phyloP scores from a whole-genome alignment of 169 alveolate species.

The Cryptosporidium felis region DNA sequence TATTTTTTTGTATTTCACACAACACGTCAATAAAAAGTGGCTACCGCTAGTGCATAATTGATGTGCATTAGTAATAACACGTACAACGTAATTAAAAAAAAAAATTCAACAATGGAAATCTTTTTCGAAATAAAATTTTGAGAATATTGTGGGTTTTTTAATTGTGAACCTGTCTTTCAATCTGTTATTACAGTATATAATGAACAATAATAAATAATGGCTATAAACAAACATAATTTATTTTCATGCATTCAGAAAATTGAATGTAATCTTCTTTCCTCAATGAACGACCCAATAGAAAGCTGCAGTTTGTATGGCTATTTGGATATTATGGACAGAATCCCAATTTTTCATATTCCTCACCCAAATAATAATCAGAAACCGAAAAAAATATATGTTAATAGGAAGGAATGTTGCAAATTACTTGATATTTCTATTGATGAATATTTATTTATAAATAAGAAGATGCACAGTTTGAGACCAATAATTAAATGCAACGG shows the following conservation, averaged over 20 bases:
- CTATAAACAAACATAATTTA: background rate
- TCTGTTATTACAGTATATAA: background rate
- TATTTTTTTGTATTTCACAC: no score
- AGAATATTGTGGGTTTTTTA: background rate
- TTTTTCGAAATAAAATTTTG: no score
- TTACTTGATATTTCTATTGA: constrained; percentile 36
- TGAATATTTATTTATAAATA: constrained; percentile 41
- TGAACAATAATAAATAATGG: background rate
- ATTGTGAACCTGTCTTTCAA: no score
- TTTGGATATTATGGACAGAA: constrained; percentile 6
- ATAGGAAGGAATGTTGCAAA: constrained; percentile 34
- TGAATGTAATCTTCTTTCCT: background rate
- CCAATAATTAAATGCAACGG: constrained; percentile 42
- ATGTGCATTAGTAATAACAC: constrained; percentile 49
- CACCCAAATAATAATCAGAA: constrained; percentile 25
- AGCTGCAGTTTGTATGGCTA: background rate
- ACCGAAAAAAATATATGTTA: constrained; percentile 28
- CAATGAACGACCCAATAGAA: background rate
- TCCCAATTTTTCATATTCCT: constrained; percentile 37
- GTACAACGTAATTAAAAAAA: no score
- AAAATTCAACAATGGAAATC: no score
- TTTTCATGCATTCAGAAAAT: constrained; percentile 8
- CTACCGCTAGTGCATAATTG: constrained; percentile 60
- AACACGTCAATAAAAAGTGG: constrained; percentile 27
- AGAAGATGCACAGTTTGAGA: constrained; percentile 7